phyloP scores from a whole-genome alignment of 1,139 yeast genomes.

The Trichomonascaceae sp. region DNA sequence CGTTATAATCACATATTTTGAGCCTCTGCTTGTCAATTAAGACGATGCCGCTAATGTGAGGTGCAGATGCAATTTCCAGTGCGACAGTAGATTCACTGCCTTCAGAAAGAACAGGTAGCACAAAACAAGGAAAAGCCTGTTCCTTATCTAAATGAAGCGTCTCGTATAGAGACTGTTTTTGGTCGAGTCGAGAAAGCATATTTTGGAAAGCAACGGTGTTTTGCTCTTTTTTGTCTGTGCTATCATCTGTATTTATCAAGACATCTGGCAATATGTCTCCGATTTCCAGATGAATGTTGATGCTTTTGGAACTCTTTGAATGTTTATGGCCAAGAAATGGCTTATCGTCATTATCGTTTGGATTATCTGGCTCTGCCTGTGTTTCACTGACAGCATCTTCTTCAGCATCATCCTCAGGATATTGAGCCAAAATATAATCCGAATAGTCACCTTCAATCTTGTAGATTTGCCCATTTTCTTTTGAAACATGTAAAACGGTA shows the following conservation, averaged over 20 bases:
- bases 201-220: background rate
- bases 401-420: background rate
- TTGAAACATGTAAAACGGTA: constrained; percentile 50
- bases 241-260: background rate
- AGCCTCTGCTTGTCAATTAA: constrained; percentile 50
- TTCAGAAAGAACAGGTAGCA: background rate
- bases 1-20: constrained; percentile 59
- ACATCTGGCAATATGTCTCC: constrained; percentile 4
- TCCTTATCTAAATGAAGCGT: constrained; percentile 8
- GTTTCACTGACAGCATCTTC: background rate
- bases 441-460: constrained; percentile 18
- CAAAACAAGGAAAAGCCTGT: constrained; percentile 11
- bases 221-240: background rate
- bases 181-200: background rate
- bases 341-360: background rate
- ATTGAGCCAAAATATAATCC: constrained; percentile 7
- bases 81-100: constrained; percentile 5
- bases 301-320: constrained; percentile 4
- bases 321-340: background rate
- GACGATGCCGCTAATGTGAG: constrained; percentile 83
- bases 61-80: constrained; percentile 42
- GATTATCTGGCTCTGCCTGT: background rate
- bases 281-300: constrained; percentile 1
- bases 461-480: constrained; percentile 21
- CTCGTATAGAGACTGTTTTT: constrained; percentile 7